Evolutionary conservation across 306 rosid genomes (phyloP).

Genomic region (Cucurbita argyrosperma): DNA sequence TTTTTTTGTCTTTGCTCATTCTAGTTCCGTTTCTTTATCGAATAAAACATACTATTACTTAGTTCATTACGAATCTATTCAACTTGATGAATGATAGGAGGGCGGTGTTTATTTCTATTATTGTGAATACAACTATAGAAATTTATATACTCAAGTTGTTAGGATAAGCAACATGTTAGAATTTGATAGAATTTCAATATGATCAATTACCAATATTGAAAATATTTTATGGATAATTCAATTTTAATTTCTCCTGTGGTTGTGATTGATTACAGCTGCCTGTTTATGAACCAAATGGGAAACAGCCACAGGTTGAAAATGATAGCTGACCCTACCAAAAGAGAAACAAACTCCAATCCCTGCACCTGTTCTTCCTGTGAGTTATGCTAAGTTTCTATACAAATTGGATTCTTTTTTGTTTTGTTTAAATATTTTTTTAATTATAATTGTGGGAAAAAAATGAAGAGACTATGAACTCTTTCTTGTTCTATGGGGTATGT

Average conservation of each 20-base stretch:
- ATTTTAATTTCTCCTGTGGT: not conserved
- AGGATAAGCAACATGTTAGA: not conserved
- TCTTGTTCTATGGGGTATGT: no score
- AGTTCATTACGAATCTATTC: not conserved
- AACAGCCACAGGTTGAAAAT: not conserved
- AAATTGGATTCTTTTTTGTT: not conserved
- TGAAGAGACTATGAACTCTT: no score
- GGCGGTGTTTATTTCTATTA: no score
- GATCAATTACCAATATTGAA: no score
- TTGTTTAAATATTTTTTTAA: no score
- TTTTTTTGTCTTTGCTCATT: not conserved
- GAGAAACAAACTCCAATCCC: not conserved
- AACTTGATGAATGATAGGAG: no score
- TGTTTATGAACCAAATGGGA: not conserved
- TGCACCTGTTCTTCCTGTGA: not conserved
- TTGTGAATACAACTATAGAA: not conserved
- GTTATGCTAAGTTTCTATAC: not conserved
- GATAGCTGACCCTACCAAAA: not conserved
- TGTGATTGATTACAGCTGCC: not conserved
- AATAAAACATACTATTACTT: not conserved
- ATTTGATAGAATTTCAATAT: no score
- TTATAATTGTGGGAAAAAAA: no score
- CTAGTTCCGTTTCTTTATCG: not conserved
- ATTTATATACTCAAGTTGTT: not conserved
- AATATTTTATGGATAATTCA: not conserved